Conservation (phyloP, 805 yeast species). For the Cyberlindnera bimundalis region DNA sequence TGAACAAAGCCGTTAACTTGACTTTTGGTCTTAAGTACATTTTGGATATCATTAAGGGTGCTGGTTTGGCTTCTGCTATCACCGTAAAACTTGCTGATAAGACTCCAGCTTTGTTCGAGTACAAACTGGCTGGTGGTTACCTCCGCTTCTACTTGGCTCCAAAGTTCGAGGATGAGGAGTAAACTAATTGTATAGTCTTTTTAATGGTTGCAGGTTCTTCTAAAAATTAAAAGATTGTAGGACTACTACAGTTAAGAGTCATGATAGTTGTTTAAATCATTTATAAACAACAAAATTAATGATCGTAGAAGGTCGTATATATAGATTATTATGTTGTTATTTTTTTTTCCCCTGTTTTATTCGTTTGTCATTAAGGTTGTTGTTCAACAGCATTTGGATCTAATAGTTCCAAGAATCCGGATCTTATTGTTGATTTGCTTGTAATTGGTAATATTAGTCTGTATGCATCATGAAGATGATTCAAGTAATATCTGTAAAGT, state of each 20-base stretch:
- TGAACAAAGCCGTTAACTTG: slow-evolving; percentile 82
- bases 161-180: slow-evolving; percentile 88
- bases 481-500: slow-evolving; percentile 81
- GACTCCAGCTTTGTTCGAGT: slow-evolving; percentile 93
- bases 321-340: neutral
- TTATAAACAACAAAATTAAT: too few relatives aligned
- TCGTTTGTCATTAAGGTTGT: too few relatives aligned
- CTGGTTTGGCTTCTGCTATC: slow-evolving; percentile 70
- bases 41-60: slow-evolving; percentile 87
- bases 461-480: slow-evolving; percentile 92
- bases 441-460: slow-evolving; percentile 80
- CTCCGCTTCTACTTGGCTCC: slow-evolving; percentile 96
- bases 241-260: too few relatives aligned
- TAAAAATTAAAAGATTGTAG: too few relatives aligned
- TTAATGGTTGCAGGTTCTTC: slow-evolving; percentile 11
- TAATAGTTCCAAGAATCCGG: slow-evolving; percentile 45
- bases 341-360: neutral
- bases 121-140: slow-evolving; percentile 86
- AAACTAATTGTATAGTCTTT: neutral
- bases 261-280: too few relatives aligned
- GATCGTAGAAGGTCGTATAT: neutral
- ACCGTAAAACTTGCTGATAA: slow-evolving; percentile 85
- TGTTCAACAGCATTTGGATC: slow-evolving; percentile 2
- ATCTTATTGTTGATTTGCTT: slow-evolving; percentile 50
- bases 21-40: slow-evolving; percentile 91